Base-by-base conservation (phyloP, 1,284 basidiomycete genomes). In the Entoloma clypeatum region DNA sequence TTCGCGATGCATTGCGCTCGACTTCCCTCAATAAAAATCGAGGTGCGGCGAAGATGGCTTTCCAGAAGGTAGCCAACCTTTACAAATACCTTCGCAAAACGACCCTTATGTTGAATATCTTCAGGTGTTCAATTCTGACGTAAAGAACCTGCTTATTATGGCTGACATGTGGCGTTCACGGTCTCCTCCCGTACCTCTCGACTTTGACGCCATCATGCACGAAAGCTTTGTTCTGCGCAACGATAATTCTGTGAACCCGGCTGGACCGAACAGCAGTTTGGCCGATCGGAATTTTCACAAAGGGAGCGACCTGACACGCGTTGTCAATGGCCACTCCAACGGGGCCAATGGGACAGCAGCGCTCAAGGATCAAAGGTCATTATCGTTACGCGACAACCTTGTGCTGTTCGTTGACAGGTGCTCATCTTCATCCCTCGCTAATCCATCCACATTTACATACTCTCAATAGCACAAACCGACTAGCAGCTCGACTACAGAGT, bases 111-210 rank as follows among this genome's bases (percentile, higher is more conserved):
- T n/a, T n/a, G n/a, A n/a, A n/a, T n/a, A n/a, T 13, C 13, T 16
- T 17, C 22, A 93, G 89, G 86, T 98, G 7, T 99, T 94, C 70
- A 74, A 83, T 49, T 64, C 77, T 1, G 96, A 99, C 55, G 92
- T 98, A 52, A 75, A 81, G 43, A 89, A 96, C 36, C 72, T 99
- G 1, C 70, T 99, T 9, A 78, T 78, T 9, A 99, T 99, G 96
- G 72, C 83, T n/a, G 95, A 98, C 56, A 98, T 99, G 93, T 99
- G 96, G 96, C 83, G 82, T 33, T 77, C 85, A 7, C 80, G 96
- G 19, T 77, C 81, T 17, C 86, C 85, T 48, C 96, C 96, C 0
- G 79, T 76, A 0, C 84, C 94, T 1, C 75, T 99, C 23, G 81
- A 90, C 44, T 93, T 85, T 53, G 81, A 87, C 11, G 63, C 65